A percentile compares a stretch with the other conserved stretches of the same genome.
Conservation (phyloP, 352 stramenopile genomes). For the Globisporangium alternatum region DNA sequence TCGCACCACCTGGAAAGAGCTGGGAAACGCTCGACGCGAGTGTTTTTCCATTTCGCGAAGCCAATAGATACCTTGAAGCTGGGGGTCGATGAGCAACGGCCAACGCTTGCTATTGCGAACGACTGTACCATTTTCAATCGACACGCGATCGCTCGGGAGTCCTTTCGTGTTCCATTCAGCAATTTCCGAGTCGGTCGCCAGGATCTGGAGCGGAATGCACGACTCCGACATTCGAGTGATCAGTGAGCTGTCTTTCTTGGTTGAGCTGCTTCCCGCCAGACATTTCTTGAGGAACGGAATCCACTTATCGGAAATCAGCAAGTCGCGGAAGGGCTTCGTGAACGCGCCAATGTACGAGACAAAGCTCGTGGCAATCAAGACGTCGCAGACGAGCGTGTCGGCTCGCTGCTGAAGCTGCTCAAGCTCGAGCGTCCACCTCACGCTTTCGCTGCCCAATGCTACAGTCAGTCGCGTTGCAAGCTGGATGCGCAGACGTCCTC, state of each 20-base stretch:
- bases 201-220: constrained; percentile 63
- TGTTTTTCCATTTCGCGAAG: constrained; percentile 83
- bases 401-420: constrained; percentile 66
- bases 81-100: constrained; percentile 89
- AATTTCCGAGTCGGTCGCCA: constrained; percentile 76
- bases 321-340: constrained; percentile 90
- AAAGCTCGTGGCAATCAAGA: constrained; percentile 90
- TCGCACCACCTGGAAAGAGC: constrained; percentile 72
- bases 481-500: constrained; percentile 87
- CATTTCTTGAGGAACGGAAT: constrained; percentile 81
- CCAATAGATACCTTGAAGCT: constrained; percentile 90
- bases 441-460: constrained; percentile 92
- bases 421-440: constrained; percentile 87
- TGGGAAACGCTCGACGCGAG: constrained; percentile 27
- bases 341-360: constrained; percentile 94
- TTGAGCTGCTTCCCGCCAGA: constrained; percentile 11
- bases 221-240: constrained; percentile 29
- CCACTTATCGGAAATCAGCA: constrained; percentile 85
- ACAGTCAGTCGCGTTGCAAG: constrained; percentile 90
- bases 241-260: constrained; percentile 23
- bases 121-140: constrained; percentile 90
- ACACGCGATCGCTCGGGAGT: constrained; percentile 88
- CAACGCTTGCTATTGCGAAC: constrained; percentile 75
- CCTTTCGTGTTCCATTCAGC: constrained; percentile 85
- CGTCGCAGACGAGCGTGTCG: constrained; percentile 86